Base-by-base conservation (phyloP, 371 early-diverging fungal genomes). In the Mucor plumbeus region DNA sequence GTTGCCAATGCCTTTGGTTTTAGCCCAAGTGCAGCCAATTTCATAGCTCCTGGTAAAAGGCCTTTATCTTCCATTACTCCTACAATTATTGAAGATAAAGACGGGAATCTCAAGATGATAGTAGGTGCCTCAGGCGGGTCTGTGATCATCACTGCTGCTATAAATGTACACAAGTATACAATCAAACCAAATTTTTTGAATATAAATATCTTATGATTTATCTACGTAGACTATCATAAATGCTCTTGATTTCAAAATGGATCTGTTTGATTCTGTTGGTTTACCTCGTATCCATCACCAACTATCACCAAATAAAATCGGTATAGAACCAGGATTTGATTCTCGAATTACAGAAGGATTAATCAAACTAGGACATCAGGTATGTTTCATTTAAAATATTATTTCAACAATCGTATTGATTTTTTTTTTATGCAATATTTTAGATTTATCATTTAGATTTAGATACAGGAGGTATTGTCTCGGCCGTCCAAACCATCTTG, bases 91-190 rank as follows among this genome's bases (percentile, higher is more conserved):
- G 93, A 92, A 65, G 73, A 79, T 5, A 83, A 93, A 61, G 13
- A 48, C 2, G 85, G 88, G 15, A 64, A 79, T 9, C 86, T 97
- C 55, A 90, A 92, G 73, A 72, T 93, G 59, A 89, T 93, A 1
- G 64, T 93, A 11, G 99, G 99, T 6, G 99, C 92, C 14, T 91
- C 94, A 53, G 99, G 99, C 17, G 99, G 99, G 14, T 91, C 94
- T 50, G 79, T 92, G 67, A 99, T 99, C 65, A 88, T 94, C 10
- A 97, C 98, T 0, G 81, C 95, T 7, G 91, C 94, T 0, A 64
- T 95, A 1, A 88, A 92, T 70, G 92, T 92, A 79, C 69, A 68
- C 54, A 9, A 38, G 38, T 38, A 38, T 38, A 7, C 38, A 38
- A 38, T 7, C 38, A 38, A 11, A 26, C 1, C 1, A 26, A 26